Evolutionary conservation across 441 rosid species (phyloP).

Genomic region (Pelargonium fulgidum): DNA sequence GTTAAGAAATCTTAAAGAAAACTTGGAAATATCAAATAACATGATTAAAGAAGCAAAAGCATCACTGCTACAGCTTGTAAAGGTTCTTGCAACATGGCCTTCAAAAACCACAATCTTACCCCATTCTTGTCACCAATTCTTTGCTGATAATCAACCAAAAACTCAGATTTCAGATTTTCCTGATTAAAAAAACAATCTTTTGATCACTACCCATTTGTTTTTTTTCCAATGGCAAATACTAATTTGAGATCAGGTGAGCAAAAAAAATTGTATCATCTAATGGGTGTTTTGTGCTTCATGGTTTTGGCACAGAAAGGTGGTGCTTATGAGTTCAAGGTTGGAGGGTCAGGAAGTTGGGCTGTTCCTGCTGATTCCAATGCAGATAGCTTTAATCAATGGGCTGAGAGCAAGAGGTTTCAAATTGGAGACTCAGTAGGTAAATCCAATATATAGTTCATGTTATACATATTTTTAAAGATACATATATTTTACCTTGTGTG

Average conservation of each 20-base stretch:
- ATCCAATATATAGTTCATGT: too few relatives aligned
- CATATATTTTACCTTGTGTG: too few relatives aligned
- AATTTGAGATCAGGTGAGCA: conserved; percentile 21
- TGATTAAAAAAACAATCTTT: background rate
- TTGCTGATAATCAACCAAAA: background rate
- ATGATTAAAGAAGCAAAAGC: conserved; percentile 7
- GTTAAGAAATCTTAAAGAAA: conserved; percentile 30
- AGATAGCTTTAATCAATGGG: conserved; percentile 55
- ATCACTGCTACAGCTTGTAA: conserved; percentile 18
- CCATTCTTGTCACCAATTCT: conserved; percentile 24
- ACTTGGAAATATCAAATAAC: conserved; percentile 21
- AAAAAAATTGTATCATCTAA: conserved; percentile 20
- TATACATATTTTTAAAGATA: too few relatives aligned
- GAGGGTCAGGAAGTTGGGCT: conserved; percentile 57
- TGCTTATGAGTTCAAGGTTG: conserved; percentile 52
- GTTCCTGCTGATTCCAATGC: conserved; percentile 33
- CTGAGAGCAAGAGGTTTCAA: conserved; percentile 63
- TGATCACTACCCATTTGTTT: background rate
- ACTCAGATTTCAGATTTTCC: conserved; percentile 7
- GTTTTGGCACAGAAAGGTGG: conserved; percentile 31
- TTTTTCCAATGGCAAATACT: conserved; percentile 25
- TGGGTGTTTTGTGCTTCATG: conserved; percentile 42
- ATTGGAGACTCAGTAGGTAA: conserved; percentile 68
- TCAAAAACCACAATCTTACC: conserved; percentile 39
- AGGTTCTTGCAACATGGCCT: conserved; percentile 37